phyloP scores from a whole-genome alignment of 805 yeast species.

The Metschnikowia borealis region DNA sequence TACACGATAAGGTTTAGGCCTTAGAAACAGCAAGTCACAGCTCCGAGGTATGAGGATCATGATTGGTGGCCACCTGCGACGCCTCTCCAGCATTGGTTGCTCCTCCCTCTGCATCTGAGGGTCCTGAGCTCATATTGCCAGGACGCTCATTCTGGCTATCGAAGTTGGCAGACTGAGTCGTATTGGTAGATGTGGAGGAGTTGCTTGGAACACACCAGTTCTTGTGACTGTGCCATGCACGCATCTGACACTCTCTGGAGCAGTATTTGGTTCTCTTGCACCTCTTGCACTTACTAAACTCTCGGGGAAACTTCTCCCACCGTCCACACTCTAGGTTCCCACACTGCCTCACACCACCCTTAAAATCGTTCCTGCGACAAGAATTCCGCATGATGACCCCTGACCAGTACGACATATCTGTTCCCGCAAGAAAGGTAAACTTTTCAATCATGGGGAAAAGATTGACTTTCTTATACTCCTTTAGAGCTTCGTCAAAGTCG shows the following conservation, averaged over 20 bases:
- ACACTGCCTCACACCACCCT: conserved; percentile 91
- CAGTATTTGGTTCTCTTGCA: conserved; percentile 96
- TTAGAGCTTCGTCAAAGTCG: conserved; percentile 38
- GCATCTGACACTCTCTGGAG: conserved; percentile 84
- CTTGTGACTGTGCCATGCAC: conserved; percentile 89
- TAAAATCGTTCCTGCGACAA: conserved; percentile 81
- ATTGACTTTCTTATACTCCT: conserved; percentile 52
- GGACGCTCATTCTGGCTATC: conserved; percentile 14
- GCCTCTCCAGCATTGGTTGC: conserved; percentile 10
- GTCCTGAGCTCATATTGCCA: conserved; percentile 12
- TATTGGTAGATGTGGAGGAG: conserved; percentile 23
- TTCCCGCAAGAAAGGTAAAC: conserved; percentile 68
- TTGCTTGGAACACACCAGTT: conserved; percentile 79
- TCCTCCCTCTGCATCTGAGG: conserved; percentile 16
- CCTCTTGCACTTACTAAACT: conserved; percentile 90
- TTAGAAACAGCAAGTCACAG: conserved; percentile 1
- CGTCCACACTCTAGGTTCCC: conserved; percentile 89
- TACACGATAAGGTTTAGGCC: background rate
- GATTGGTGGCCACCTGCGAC: conserved; percentile 13
- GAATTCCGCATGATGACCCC: conserved; percentile 97
- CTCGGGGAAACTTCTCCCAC: conserved; percentile 89
- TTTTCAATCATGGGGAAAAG: conserved; percentile 89
- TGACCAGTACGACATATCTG: conserved; percentile 92
- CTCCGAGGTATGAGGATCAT: conserved; percentile 11
- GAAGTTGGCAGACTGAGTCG: conserved; percentile 10